These are phyloP conservation scores for Penicillium sp. DNA, from an alignment of 2,329 filamentous ascomycete genomes.

Conservation along the genomic window DNA sequence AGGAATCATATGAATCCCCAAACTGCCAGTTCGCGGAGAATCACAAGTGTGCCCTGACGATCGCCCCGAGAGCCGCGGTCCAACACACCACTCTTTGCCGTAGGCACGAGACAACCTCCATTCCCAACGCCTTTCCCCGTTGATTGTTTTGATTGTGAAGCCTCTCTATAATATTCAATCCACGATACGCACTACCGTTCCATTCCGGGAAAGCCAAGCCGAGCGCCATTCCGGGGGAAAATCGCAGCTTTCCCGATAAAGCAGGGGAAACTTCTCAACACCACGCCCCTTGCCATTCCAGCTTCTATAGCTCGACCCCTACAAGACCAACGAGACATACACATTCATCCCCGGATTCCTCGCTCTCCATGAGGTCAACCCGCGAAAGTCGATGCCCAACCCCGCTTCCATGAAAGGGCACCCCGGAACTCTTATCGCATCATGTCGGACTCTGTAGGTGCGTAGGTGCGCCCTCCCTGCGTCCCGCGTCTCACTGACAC, in stretches of 20 bases:
- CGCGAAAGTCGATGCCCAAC: constrained; percentile 29
- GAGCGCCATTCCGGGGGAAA: constrained; percentile 6
- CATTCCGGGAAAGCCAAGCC: constrained; percentile 1
- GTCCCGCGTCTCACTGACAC: constrained; percentile 4
- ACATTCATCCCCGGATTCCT: background rate
- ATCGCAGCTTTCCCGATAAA: background rate
- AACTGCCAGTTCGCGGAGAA: constrained; percentile 10
- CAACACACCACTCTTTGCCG: constrained; percentile 18
- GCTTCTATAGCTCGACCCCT: background rate
- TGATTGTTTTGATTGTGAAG: background rate
- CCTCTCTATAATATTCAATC: background rate
- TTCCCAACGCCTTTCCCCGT: background rate
- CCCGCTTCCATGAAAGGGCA: constrained; percentile 37
- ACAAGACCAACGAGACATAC: background rate
- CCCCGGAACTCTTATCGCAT: constrained; percentile 27
- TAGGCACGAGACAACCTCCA: constrained; percentile 9
- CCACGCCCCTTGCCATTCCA: background rate
- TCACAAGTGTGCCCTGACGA: constrained; percentile 32
- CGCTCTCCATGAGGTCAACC: constrained; percentile 31
- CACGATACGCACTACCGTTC: background rate
- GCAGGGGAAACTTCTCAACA: constrained; percentile 2
- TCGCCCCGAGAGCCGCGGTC: constrained; percentile 38
- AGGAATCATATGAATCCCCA: background rate
- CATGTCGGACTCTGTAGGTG: constrained; percentile 53
- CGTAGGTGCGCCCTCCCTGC: constrained; percentile 17